Percentiles rank a stretch among this genome's conserved stretches.
Conservation (phyloP, 768 basidiomycete species). For the Phylloporus sp. region DNA sequence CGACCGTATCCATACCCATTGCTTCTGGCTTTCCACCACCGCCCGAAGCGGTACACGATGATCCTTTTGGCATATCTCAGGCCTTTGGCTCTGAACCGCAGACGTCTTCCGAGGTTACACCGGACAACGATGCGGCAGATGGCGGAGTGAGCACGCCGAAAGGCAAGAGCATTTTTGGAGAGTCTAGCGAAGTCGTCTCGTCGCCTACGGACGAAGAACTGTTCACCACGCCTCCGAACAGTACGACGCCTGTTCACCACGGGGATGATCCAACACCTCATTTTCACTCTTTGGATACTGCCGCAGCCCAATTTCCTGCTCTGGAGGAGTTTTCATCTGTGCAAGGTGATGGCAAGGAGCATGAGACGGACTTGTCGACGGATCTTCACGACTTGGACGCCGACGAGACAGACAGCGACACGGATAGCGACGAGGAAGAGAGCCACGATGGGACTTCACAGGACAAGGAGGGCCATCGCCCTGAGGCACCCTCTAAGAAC, state of each 20-base stretch:
- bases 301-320: constrained; percentile 33
- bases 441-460: constrained; percentile 30
- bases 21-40: constrained; percentile 28
- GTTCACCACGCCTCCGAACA: constrained; percentile 59
- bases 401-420: constrained; percentile 51
- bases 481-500: constrained; percentile 16
- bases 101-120: constrained; percentile 11
- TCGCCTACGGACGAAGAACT: constrained; percentile 43
- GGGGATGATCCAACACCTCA: constrained; percentile 13
- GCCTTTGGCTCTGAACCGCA: constrained; percentile 16
- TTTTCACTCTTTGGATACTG: constrained; percentile 24
- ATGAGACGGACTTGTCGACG: constrained; percentile 50
- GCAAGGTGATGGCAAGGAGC: constrained; percentile 27
- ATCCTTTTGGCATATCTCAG: constrained; percentile 51
- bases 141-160: constrained; percentile 19
- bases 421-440: constrained; percentile 41
- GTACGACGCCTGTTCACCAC: constrained; percentile 25
- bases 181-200: constrained; percentile 20
- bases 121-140: constrained; percentile 21
- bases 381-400: constrained; percentile 55
- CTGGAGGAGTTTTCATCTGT: constrained; percentile 28
- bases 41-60: constrained; percentile 24
- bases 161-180: constrained; percentile 6
- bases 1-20: constrained; percentile 33
- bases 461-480: constrained; percentile 15